Conservation (phyloP, 164 flowering plant species). For the Nelumbo lutea region DNA sequence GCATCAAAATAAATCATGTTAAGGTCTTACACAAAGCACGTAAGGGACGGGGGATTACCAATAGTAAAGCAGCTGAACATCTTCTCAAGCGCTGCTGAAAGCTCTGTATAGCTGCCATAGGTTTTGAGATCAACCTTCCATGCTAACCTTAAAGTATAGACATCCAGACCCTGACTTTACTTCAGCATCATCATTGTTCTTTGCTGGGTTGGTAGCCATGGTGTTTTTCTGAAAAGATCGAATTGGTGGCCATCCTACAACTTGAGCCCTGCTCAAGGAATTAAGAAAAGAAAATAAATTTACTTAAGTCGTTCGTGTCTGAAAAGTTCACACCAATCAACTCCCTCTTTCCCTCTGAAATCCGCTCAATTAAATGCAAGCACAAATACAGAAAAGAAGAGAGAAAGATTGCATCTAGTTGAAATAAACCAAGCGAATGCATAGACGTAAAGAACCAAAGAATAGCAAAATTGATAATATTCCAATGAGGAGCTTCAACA, state of each 20-base stretch:
- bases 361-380: too few relatives aligned
- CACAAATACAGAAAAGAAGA: neutral
- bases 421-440: neutral
- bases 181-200: constrained; percentile 40
- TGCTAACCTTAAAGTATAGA: constrained; percentile 76
- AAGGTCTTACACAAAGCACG: too few relatives aligned
- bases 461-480: neutral
- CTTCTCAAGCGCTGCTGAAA: constrained; percentile 72
- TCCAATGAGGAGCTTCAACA: neutral
- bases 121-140: constrained; percentile 78
- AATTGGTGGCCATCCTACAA: constrained; percentile 97
- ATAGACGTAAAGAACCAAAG: neutral
- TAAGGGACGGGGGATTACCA: constrained; percentile 24
- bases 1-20: too few relatives aligned
- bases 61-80: constrained; percentile 90
- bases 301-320: neutral
- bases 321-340: neutral
- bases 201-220: constrained; percentile 51
- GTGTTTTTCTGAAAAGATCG: constrained; percentile 77
- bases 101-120: constrained; percentile 57
- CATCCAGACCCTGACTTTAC: constrained; percentile 43
- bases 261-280: constrained; percentile 54
- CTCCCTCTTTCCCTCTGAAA: too few relatives aligned
- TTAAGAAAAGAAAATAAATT: neutral
- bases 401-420: neutral